phyloP scores from a whole-genome alignment of 1,284 basidiomycete genomes.

The Ustilago shanxiensis region DNA sequence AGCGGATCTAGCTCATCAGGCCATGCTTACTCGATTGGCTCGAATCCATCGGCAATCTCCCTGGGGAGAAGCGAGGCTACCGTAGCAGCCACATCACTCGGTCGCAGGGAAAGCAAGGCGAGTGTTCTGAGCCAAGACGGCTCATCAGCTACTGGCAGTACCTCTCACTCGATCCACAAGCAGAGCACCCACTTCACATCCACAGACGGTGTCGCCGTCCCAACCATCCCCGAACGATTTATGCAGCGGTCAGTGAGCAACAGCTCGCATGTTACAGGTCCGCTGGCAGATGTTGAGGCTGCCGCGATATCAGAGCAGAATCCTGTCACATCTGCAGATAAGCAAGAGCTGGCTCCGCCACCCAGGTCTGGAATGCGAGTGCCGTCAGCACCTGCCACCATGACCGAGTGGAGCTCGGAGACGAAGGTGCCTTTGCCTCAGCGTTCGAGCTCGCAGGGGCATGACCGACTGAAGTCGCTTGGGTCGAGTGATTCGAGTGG shows the following conservation, averaged over 20 bases:
- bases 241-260: slow-evolving; percentile 28
- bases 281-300: neutral
- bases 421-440: slow-evolving; percentile 31
- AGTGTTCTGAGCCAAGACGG: slow-evolving; percentile 29
- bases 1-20: slow-evolving; percentile 9
- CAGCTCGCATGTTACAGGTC: neutral
- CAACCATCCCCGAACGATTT: slow-evolving; percentile 40
- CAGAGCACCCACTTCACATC: slow-evolving; percentile 25
- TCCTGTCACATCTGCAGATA: neutral
- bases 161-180: slow-evolving; percentile 18
- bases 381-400: slow-evolving; percentile 39
- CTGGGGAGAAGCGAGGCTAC: slow-evolving; percentile 13
- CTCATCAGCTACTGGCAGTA: slow-evolving; percentile 24
- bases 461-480: slow-evolving; percentile 34
- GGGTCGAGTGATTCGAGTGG: slow-evolving; percentile 28
- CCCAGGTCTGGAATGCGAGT: slow-evolving; percentile 25
- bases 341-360: slow-evolving; percentile 16
- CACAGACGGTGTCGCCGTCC: slow-evolving; percentile 32
- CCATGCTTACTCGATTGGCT: slow-evolving; percentile 25
- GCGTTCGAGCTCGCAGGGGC: slow-evolving; percentile 45
- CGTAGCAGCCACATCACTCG: neutral
- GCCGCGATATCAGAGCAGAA: neutral
- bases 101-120: slow-evolving; percentile 33
- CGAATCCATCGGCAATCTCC: slow-evolving; percentile 33
- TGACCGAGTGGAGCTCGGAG: slow-evolving; percentile 20